These are phyloP conservation scores for Waltiozyma sp. DNA, from an alignment of 1,139 yeast species.

Conservation along the genomic window DNA sequence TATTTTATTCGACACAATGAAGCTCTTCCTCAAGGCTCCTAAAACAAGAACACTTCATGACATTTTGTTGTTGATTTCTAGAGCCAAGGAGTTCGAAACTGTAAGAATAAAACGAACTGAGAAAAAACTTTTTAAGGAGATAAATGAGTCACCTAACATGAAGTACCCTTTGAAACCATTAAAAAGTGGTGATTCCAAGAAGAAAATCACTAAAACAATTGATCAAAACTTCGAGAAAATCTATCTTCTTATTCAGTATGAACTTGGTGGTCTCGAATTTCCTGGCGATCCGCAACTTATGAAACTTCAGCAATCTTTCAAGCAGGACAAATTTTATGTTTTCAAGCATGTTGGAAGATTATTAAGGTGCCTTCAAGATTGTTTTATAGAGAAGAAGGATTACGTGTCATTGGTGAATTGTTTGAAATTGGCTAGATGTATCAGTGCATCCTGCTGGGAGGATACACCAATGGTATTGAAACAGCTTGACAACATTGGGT, in stretches of 20 bases:
- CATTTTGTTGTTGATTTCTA: constrained; percentile 22
- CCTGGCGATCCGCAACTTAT: constrained; percentile 30
- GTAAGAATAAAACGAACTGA: constrained; percentile 33
- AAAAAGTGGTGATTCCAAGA: constrained; percentile 9
- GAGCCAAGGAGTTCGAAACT: constrained; percentile 29
- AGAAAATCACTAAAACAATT: constrained; percentile 10
- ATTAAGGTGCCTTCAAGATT: constrained; percentile 31
- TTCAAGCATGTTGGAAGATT: constrained; percentile 31
- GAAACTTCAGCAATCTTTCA: constrained; percentile 27
- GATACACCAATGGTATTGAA: constrained; percentile 29
- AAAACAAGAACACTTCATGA: constrained; percentile 15
- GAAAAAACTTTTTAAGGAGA: constrained; percentile 29
- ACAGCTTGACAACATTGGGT: constrained; percentile 35
- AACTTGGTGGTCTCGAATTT: constrained; percentile 34
- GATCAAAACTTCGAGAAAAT: constrained; percentile 24
- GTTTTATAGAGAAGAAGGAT: constrained; percentile 30
- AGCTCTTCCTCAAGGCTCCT: constrained; percentile 20
- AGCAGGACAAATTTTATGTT: constrained; percentile 30
- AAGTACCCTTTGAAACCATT: constrained; percentile 17
- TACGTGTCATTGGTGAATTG: constrained; percentile 27
- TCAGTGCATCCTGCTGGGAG: constrained; percentile 38
- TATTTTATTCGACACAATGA: constrained; percentile 31
- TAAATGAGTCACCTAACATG: constrained; percentile 28
- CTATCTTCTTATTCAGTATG: constrained; percentile 31
- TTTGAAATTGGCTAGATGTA: constrained; percentile 26